A percentile compares a stretch with the other conserved stretches of the same genome.
Conservation (phyloP, 129 eudicot genomes). For the Lactuca saligna region DNA sequence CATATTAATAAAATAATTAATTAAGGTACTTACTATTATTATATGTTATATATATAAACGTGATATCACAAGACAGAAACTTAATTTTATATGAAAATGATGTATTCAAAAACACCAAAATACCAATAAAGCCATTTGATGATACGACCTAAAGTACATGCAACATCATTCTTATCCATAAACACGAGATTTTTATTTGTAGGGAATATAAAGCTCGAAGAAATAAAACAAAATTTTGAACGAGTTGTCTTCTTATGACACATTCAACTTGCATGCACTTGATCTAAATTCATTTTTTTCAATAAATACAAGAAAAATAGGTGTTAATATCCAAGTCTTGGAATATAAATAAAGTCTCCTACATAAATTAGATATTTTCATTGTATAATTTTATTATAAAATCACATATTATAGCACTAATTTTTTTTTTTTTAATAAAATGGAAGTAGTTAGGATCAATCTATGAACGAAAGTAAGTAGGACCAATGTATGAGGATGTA, state of each 20-base stretch:
- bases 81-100: neutral
- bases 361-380: neutral
- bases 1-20: too few species aligned
- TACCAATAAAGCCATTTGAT: neutral
- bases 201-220: neutral
- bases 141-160: neutral
- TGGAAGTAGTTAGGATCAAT: neutral
- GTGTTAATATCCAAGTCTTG: neutral
- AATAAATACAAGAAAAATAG: neutral
- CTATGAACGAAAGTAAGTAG: neutral
- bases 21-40: neutral
- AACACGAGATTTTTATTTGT: neutral
- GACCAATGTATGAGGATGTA: neutral
- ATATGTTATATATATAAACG: neutral
- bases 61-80: neutral
- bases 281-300: neutral
- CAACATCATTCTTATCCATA: slow-evolving; percentile 24
- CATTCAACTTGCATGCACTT: slow-evolving; percentile 11
- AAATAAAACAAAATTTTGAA: neutral
- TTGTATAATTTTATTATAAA: neutral
- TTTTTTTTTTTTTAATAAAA: too few species aligned
- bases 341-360: neutral
- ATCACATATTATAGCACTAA: neutral
- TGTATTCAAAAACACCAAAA: neutral
- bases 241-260: slow-evolving; percentile 5